A percentile compares a stretch with the other conserved stretches of the same genome.
phyloP scores from a whole-genome alignment of 192 early-diverging fungal genomes.

The Chytriomyces sp. region DNA sequence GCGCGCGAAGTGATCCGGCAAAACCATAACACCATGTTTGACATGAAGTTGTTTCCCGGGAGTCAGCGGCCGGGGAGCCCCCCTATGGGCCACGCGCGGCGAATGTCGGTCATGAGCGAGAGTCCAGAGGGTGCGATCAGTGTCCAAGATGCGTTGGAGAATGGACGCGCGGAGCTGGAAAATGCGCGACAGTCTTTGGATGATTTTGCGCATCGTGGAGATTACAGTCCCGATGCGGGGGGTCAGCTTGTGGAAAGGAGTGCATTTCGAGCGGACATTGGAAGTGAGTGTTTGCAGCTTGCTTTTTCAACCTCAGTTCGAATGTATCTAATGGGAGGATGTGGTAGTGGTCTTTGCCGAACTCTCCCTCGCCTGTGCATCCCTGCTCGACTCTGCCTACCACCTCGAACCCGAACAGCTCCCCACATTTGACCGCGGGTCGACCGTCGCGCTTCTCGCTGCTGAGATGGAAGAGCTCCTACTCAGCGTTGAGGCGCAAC shows the following conservation, averaged over 20 bases:
- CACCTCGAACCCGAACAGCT: conserved; percentile 7
- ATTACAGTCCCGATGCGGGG: background rate
- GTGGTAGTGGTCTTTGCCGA: conserved; percentile 20
- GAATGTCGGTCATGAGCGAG: conserved; percentile 13
- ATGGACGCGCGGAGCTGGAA: background rate
- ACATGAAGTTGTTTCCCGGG: background rate
- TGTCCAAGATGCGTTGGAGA: background rate
- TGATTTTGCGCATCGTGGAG: background rate
- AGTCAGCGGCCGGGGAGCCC: background rate
- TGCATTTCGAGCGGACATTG: conserved; percentile 4
- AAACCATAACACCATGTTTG: background rate
- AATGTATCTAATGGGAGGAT: background rate
- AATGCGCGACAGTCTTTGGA: background rate
- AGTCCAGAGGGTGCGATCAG: background rate
- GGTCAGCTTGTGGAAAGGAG: conserved; percentile 4
- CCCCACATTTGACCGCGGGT: conserved; percentile 1
- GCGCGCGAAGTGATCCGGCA: background rate
- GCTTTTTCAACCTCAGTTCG: background rate
- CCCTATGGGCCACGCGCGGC: background rate
- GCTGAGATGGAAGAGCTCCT: conserved; percentile 15
- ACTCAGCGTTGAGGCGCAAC: background rate
- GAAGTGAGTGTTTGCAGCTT: conserved; percentile 6
- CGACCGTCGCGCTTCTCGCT: background rate
- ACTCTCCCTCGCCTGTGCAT: conserved; percentile 4
- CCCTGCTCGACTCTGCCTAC: conserved; percentile 4